Evolutionary conservation across 352 stramenopile species (phyloP), one percentile per base, ranked within the genome.

Genomic region (Phytophthora palmivora): DNA sequence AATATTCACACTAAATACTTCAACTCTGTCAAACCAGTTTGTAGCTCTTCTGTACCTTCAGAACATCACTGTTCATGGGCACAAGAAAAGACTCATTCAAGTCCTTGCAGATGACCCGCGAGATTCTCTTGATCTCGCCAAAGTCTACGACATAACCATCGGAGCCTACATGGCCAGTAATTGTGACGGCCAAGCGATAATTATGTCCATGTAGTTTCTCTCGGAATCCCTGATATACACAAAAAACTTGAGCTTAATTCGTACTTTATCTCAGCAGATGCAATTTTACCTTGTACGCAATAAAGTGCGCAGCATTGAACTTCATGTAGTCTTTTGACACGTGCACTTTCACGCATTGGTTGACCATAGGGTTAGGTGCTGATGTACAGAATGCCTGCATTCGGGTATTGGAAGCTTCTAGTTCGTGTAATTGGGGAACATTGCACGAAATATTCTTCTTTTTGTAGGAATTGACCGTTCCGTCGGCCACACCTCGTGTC

Each of bases 101-200:
- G 66, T 96, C 76, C 72, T 98, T 98, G 78, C 97, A 99, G 48
- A 99, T 88, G 16, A 92, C 79, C 24, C 92, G 86, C 15, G 81
- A 87, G 36, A 97, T 97, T 65, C 92, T 95, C 76, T 99, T 99
- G 60, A 99, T 95, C 63, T 98, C 89, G 19, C 97, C 97, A 86
- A 98, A 99, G 74, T 99, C 97, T 6, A 99, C 62, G 5, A 99
- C 88, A 63, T 99, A 99, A 52, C 97, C 97, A 70, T 99, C 96
- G 5, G 67, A 49, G 6, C 90, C 89, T 42, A 98, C 83, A 22
- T 69, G 56, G 9, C 84, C 91, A 4, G 81, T 92, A 50, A 96
- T 89, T 9, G 87, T 94, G n/a, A 99, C 89, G 2, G 82, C 88
- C 15, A 98, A 83, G 6, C 76, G 86, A 74, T 99, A 99, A 72